Percentiles rank a stretch among this genome's conserved stretches.
phyloP scores from a whole-genome alignment of 495 filamentous ascomycete species.

The Podospora appendiculata region DNA sequence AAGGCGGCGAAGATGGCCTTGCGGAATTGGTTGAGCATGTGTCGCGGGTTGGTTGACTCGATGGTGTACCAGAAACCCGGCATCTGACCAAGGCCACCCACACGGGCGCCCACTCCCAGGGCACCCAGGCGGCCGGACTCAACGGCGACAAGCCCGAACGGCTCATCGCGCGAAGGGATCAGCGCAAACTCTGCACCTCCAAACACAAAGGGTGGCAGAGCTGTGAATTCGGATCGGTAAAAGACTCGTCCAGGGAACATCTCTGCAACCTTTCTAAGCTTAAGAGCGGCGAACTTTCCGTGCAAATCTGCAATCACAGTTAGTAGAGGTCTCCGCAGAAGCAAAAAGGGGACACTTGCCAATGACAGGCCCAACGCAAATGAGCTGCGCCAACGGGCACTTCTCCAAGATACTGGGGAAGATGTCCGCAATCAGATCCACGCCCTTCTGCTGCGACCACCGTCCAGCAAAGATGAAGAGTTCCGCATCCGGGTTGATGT shows the following conservation, averaged over 20 bases:
- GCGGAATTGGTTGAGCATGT: constrained; percentile 63
- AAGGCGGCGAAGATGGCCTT: constrained; percentile 56
- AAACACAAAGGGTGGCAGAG: constrained; percentile 63
- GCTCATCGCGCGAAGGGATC: constrained; percentile 73
- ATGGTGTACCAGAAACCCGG: constrained; percentile 70
- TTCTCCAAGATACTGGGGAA: constrained; percentile 60
- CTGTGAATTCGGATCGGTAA: constrained; percentile 66
- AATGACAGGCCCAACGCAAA: constrained; percentile 64
- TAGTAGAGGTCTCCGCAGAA: not conserved
- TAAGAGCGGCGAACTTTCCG: constrained; percentile 65
- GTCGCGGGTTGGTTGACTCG: constrained; percentile 58
- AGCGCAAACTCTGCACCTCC: constrained; percentile 58
- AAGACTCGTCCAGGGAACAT: constrained; percentile 62
- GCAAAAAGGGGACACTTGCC: not conserved
- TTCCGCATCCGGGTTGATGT: constrained; percentile 57
- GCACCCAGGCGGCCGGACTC: constrained; percentile 76
- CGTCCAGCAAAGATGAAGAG: constrained; percentile 69
- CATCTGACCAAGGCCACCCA: constrained; percentile 68
- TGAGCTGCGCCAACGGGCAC: constrained; percentile 54
- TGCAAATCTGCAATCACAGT: constrained; percentile 45
- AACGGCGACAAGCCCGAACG: constrained; percentile 74
- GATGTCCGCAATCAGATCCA: constrained; percentile 69
- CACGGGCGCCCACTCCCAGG: constrained; percentile 61
- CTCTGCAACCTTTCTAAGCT: constrained; percentile 60
- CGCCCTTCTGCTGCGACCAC: constrained; percentile 73